These are phyloP conservation scores for Orbilia quercus DNA, from an alignment of 2,329 filamentous ascomycete genomes.

Conservation along the genomic window DNA sequence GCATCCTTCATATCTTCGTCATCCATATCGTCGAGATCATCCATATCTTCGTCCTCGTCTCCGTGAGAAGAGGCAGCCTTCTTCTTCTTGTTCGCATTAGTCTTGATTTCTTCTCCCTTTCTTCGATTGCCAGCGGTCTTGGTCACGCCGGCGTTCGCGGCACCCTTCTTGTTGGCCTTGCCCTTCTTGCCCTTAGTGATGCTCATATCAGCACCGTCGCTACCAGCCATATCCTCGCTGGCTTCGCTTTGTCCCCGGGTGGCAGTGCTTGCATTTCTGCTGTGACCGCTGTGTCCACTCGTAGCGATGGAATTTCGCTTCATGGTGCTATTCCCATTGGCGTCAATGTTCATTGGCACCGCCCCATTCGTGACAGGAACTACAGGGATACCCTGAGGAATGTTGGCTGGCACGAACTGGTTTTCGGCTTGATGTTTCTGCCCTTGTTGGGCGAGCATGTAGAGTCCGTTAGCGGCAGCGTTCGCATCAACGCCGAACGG, in stretches of 20 bases:
- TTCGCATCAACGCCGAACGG: constrained; percentile 87
- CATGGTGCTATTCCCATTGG: constrained; percentile 23
- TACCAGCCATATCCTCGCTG: constrained; percentile 48
- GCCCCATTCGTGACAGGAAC: constrained; percentile 29
- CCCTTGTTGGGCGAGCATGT: constrained; percentile 82
- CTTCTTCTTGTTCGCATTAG: constrained; percentile 31
- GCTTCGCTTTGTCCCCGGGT: constrained; percentile 50
- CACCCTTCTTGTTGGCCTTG: constrained; percentile 48
- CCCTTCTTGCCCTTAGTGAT: constrained; percentile 40
- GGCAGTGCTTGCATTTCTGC: constrained; percentile 49
- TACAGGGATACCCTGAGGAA: constrained; percentile 37
- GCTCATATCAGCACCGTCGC: constrained; percentile 29
- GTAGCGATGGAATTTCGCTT: constrained; percentile 48
- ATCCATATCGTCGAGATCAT: constrained; percentile 38
- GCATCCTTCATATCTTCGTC: constrained; percentile 34
- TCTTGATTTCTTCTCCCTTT: constrained; percentile 44
- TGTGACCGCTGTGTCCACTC: constrained; percentile 49
- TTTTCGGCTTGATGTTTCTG: constrained; percentile 69
- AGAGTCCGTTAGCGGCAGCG: constrained; percentile 93
- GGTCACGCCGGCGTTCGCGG: constrained; percentile 26
- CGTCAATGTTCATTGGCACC: constrained; percentile 49
- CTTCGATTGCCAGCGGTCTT: constrained; percentile 43
- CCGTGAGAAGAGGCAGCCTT: constrained; percentile 21
- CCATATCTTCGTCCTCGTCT: constrained; percentile 45
- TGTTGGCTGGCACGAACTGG: constrained; percentile 45